Percentiles rank a stretch among this genome's conserved stretches.
Conservation (phyloP, 768 basidiomycete species). For the Termitomyces eurrhizus region DNA sequence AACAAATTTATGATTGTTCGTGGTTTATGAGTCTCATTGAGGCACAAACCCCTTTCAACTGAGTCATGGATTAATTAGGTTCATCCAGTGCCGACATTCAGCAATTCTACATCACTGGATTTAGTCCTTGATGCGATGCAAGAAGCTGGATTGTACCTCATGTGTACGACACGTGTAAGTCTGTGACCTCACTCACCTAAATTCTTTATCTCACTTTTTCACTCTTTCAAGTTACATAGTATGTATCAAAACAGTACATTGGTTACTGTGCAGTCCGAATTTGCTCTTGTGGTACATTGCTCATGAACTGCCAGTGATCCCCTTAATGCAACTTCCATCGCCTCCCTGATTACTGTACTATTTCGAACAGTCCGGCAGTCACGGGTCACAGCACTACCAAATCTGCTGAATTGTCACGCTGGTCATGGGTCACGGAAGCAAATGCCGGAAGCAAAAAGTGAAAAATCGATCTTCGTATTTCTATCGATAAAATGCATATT, state of each 20-base stretch:
- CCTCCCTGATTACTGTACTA: conserved; percentile 60
- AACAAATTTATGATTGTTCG: conserved; percentile 38
- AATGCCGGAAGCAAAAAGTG: no score
- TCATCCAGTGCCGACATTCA: conserved; percentile 68
- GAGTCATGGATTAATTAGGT: conserved; percentile 38
- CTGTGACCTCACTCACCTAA: conserved; percentile 12
- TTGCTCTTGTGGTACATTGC: conserved; percentile 72
- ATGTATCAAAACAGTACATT: conserved; percentile 62
- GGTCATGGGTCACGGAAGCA: no score
- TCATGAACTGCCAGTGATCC: conserved; percentile 69
- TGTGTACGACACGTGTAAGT: conserved; percentile 78
- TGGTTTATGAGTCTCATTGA: conserved; percentile 4
- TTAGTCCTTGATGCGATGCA: conserved; percentile 68
- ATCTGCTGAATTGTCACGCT: no score
- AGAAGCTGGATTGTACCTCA: conserved; percentile 62
- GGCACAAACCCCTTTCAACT: neutral
- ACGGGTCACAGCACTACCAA: no score
- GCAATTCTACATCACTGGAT: conserved; percentile 53
- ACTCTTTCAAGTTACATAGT: conserved; percentile 24
- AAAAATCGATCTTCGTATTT: no score
- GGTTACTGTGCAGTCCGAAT: conserved; percentile 64
- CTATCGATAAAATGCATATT: no score
- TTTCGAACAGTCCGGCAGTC: no score
- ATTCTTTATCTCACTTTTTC: neutral
- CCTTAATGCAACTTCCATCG: conserved; percentile 48